Conservation (phyloP, 441 rosid genomes). For the Euphorbia schlechtendalii region DNA sequence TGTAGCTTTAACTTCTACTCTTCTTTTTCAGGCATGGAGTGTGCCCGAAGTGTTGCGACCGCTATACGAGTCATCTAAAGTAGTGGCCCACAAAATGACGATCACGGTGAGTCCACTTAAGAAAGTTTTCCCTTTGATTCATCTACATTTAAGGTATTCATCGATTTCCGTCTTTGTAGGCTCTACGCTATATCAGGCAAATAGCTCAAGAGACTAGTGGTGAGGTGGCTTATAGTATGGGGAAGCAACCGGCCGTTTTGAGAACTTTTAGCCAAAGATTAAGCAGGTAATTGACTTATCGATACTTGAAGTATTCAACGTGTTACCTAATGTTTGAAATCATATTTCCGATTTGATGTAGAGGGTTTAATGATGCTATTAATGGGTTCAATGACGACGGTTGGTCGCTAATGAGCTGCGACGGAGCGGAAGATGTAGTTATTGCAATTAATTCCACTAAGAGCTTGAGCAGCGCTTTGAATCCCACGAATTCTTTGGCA, state of each 20-base stretch:
- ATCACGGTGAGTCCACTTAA: constrained; percentile 57
- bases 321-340: background rate
- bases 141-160: no score
- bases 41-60: constrained; percentile 98
- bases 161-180: constrained; percentile 56
- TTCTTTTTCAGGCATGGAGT: constrained; percentile 99
- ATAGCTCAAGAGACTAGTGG: constrained; percentile 97
- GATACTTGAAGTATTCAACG: background rate
- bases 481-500: constrained; percentile 51
- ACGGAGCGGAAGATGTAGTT: constrained; percentile 86
- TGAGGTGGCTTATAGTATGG: constrained; percentile 82
- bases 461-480: constrained; percentile 38
- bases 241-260: constrained; percentile 92
- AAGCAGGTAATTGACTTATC: constrained; percentile 50
- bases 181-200: constrained; percentile 72
- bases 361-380: constrained; percentile 92
- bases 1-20: no score
- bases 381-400: constrained; percentile 98
- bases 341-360: constrained; percentile 17
- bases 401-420: constrained; percentile 76
- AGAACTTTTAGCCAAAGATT: constrained; percentile 92
- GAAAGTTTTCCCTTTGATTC: no score
- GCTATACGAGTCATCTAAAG: constrained; percentile 85
- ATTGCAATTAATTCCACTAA: constrained; percentile 76
- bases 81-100: constrained; percentile 89